phyloP scores from a whole-genome alignment of 2,329 filamentous ascomycete genomes.

The Salinomyces thailandicus region DNA sequence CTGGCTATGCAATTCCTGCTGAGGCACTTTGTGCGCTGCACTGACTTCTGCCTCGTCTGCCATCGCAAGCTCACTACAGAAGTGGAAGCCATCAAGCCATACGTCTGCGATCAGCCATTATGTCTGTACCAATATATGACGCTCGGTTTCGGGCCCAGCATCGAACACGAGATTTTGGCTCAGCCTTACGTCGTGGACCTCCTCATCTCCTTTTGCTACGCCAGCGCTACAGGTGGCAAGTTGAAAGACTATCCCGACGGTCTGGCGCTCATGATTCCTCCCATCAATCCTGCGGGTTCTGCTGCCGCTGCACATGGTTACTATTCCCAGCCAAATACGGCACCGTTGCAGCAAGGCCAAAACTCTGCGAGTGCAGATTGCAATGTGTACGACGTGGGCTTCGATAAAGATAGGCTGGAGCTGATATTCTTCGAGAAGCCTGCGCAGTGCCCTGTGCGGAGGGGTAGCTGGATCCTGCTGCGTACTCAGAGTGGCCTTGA shows the following conservation, averaged over 20 bases:
- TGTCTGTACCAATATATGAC: slow-evolving; percentile 84
- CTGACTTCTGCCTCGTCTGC: slow-evolving; percentile 79
- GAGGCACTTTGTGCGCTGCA: slow-evolving; percentile 67
- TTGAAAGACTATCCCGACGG: slow-evolving; percentile 48
- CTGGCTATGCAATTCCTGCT: slow-evolving; percentile 64
- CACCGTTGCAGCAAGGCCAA: no score
- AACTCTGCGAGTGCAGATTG: background rate
- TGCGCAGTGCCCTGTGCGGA: slow-evolving; percentile 27
- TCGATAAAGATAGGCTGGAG: slow-evolving; percentile 30
- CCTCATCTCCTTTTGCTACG: slow-evolving; percentile 71
- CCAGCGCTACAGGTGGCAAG: slow-evolving; percentile 35
- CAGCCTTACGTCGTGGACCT: slow-evolving; percentile 79
- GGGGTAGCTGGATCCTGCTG: slow-evolving; percentile 45
- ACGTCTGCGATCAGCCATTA: slow-evolving; percentile 62
- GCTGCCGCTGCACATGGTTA: slow-evolving; percentile 1
- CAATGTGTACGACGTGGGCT: slow-evolving; percentile 20
- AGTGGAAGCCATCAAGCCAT: slow-evolving; percentile 61
- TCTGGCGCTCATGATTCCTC: slow-evolving; percentile 44
- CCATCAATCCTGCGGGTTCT: slow-evolving; percentile 11
- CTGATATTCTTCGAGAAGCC: slow-evolving; percentile 30
- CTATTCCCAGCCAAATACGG: no score
- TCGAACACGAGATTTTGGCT: slow-evolving; percentile 72
- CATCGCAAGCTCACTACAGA: slow-evolving; percentile 55
- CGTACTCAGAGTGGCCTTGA: slow-evolving; percentile 5
- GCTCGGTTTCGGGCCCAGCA: slow-evolving; percentile 72